These are phyloP conservation scores for Zygoascus bituminiphila DNA, from an alignment of 805 yeast genomes.

Conservation along the genomic window DNA sequence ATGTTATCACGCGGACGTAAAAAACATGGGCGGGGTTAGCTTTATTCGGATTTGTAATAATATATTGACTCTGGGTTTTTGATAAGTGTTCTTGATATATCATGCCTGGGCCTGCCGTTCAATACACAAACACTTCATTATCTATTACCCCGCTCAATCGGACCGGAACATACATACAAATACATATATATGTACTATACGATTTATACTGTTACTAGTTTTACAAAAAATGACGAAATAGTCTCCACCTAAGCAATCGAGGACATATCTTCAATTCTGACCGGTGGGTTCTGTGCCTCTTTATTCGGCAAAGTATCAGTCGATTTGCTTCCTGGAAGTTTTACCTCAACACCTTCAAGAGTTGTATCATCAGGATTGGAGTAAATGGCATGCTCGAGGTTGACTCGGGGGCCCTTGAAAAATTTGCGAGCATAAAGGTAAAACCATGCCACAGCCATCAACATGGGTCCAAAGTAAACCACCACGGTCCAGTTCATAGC, in stretches of 20 bases:
- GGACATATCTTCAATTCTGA: background rate
- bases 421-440: conserved; percentile 47
- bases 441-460: conserved; percentile 44
- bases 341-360: conserved; percentile 9
- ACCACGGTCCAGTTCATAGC: conserved; percentile 58
- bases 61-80: no score
- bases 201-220: no score
- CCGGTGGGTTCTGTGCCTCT: background rate
- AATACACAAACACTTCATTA: no score
- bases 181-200: no score
- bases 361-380: conserved; percentile 6
- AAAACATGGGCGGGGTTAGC: no score
- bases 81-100: no score
- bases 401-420: conserved; percentile 55
- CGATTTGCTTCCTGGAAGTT: conserved; percentile 1
- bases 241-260: background rate
- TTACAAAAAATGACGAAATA: no score
- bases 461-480: conserved; percentile 53
- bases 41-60: no score
- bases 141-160: no score
- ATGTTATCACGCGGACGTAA: no score
- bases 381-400: conserved; percentile 33
- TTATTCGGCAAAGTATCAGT: conserved; percentile 1
- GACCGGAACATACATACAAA: no score
- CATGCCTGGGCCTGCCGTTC: no score